Percentiles rank a stretch among this genome's conserved stretches.
Evolutionary conservation across 768 basidiomycete genomes (phyloP).

Genomic region (Phaeotremella skinneri): DNA sequence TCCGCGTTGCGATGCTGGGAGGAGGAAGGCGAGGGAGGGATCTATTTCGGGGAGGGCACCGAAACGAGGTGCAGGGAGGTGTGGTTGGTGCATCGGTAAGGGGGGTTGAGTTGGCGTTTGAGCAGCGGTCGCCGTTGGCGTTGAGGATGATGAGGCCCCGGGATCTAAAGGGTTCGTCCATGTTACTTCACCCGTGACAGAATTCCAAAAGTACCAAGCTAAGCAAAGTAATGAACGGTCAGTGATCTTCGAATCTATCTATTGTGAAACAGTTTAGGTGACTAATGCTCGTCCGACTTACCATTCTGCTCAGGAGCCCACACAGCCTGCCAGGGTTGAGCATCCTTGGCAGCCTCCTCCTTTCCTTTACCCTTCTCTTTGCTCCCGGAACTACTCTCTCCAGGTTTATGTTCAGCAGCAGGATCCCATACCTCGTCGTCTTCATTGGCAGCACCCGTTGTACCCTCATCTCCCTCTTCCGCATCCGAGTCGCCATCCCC

Average conservation of each 20-base stretch:
- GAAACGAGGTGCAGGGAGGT: conserved; percentile 1
- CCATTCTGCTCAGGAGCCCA: conserved; percentile 50
- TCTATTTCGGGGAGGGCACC: conserved; percentile 33
- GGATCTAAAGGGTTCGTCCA: conserved; percentile 50
- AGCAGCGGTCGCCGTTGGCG: not conserved
- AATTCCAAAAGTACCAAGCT: conserved; percentile 53
- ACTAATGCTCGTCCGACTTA: conserved; percentile 18
- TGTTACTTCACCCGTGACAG: conserved; percentile 43
- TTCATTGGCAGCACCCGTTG: conserved; percentile 14
- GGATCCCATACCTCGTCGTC: conserved; percentile 39
- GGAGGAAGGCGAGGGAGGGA: conserved; percentile 42
- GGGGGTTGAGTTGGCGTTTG: conserved; percentile 8
- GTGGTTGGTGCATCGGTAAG: conserved; percentile 11
- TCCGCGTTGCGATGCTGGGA: conserved; percentile 29
- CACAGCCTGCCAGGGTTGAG: conserved; percentile 50
- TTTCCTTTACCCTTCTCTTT: conserved; percentile 33
- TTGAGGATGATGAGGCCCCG: conserved; percentile 9
- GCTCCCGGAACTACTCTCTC: conserved; percentile 14
- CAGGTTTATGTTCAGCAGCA: conserved; percentile 28
- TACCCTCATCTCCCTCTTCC: not conserved
- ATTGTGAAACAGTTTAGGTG: not conserved
- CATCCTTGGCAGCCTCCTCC: conserved; percentile 13
- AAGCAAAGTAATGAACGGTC: not conserved
- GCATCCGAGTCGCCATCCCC: conserved; percentile 16
- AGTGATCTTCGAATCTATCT: not conserved